Conservation (phyloP, 352 stramenopile species). For the Blastocystis sp. region DNA sequence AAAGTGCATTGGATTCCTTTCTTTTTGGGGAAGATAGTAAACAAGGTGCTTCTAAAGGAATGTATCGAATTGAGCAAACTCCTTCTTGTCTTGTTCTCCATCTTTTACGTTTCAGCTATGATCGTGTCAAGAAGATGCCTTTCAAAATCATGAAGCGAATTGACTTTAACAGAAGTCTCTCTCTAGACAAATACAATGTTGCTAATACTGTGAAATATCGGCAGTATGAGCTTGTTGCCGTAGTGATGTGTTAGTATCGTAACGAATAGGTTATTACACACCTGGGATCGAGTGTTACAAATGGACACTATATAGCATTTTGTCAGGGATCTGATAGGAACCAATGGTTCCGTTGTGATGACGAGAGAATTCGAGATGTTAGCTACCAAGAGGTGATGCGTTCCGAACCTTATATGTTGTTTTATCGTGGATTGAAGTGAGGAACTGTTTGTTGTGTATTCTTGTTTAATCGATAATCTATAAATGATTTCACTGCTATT, state of each 20-base stretch:
- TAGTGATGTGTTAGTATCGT: neutral
- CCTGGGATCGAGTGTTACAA: neutral
- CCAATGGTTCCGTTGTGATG: constrained; percentile 30
- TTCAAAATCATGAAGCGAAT: constrained; percentile 29
- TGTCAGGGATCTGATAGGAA: neutral
- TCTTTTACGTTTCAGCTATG: constrained; percentile 48
- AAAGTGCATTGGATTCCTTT: neutral
- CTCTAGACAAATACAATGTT: neutral
- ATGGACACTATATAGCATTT: constrained; percentile 31
- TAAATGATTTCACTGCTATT: neutral
- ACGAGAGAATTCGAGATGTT: constrained; percentile 41
- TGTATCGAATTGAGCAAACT: constrained; percentile 13
- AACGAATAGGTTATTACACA: constrained; percentile 50
- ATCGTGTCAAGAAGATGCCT: neutral
- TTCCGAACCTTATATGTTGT: constrained; percentile 46
- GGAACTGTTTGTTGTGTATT: constrained; percentile 11
- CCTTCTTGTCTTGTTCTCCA: constrained; percentile 34
- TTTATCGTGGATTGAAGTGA: constrained; percentile 14
- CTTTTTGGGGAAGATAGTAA: neutral
- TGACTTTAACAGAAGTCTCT: neutral
- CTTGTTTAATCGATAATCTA: neutral
- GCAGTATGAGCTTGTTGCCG: constrained; percentile 40
- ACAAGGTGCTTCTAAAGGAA: neutral
- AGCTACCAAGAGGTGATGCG: constrained; percentile 60
- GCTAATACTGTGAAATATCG: neutral